Base-by-base conservation (phyloP, 345 rosid species). In the Gossypium anomalum region DNA sequence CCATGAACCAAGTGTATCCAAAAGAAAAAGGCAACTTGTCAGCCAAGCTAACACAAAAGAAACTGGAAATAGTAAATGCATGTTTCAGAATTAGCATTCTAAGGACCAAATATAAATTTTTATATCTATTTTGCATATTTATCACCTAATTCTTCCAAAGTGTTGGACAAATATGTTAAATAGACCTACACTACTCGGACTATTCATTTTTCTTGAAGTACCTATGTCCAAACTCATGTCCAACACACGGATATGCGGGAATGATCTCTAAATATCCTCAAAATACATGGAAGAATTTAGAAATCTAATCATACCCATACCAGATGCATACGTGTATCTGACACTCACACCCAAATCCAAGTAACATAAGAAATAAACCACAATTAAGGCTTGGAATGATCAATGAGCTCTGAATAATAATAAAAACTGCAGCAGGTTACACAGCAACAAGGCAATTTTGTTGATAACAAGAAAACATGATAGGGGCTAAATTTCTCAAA, bases 1-100 rank as follows among this genome's bases (percentile, higher is more conserved):
- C 86, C 86, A 73, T 67, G 67, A 56, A 73, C 44, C 69, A 76
- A 77, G 67, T 44, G 41, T 45, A 81, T 23, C 76, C 77, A 84
- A 82, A 67, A 77, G 78, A 83, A 83, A 77, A 80, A 22, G 79
- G 57, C 51, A 82, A 78, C 72, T 12, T 74, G 77, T 87, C 73
- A 86, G 87, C 76, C 55, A 88, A 74, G 58, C 17, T 67, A 62
- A 71, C 51, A 34, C 23, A 63, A 63, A 63, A 9, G 66, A 65
- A 57, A 71, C 48, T 48, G 22, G 41, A 38, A 59, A 70, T 23
- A 38, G 45, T 19, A 73, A 34, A 74, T 22, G 17, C 43, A 58
- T 51, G 44, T 38, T 17, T 52, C 27, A 71, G 27, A 63, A 16
- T 19, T 44, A 22, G 23, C 41, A 69, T 25, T 56, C 25, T 9